Evolutionary conservation across 768 basidiomycete genomes (phyloP), one percentile per base, ranked within the genome.

Genomic region (Tephrocybe rancida): DNA sequence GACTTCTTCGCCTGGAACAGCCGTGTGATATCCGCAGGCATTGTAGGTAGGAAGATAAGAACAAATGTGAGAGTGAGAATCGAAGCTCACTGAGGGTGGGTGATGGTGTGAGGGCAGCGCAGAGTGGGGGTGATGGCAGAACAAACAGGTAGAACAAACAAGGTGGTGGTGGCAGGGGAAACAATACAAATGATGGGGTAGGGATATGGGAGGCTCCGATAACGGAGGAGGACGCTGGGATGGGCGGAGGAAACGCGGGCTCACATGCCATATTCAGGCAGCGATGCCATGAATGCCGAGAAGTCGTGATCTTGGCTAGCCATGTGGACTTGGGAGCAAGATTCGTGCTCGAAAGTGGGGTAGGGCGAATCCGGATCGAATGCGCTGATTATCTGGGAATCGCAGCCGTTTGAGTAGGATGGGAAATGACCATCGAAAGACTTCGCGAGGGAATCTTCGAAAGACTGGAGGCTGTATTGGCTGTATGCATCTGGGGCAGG

Each of bases 271-370:
- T 70, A 72, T 44, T 67, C 66, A 30, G 70, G 67, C 38, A 70
- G 57, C n/a, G 67, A 61, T 54, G 64, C 61, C 67, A 75, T 68
- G 67, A 74, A 70, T 32, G 70, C 62, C 48, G 73, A 72, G 55
- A 73, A 73, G 47, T 68, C 67, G 19, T 69, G 57, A 54, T 67
- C 62, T 56, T 66, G 59, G 26, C 59, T 59, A 5, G 58, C 59
- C 62, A 69, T 66, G 50, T 65, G 62, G 42, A 62, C 45, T 32
- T 64, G 59, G 34, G 59, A 48, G 38, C 55, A 53, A 27, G 54
- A 43, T 45, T 61, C 49, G 24, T 59, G 48, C 26, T 59, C 58
- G 61, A 64, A 68, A 32, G 51, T 48, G 48, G 44, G 38, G 57
- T 65, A 70, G 55, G 63, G 39, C 43, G 58, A 49, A 48, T 47